Conservation (phyloP, 163 green algal species). For the Scenedesmus sp. region DNA sequence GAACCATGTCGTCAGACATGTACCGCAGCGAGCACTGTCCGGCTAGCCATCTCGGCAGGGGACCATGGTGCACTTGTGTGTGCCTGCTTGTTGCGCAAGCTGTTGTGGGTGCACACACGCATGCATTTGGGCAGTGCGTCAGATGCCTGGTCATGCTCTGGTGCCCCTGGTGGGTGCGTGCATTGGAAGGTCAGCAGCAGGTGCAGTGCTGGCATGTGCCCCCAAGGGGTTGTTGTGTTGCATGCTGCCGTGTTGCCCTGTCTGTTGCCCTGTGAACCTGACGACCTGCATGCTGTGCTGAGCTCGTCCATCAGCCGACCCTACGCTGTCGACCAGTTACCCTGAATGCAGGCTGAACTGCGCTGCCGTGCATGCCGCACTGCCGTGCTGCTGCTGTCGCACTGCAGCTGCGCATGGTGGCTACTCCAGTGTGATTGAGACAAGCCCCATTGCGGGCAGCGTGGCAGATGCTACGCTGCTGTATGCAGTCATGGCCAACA, state of each 20-base stretch:
- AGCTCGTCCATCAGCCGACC: no score
- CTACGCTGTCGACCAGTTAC: no score
- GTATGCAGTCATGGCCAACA: constrained; percentile 66
- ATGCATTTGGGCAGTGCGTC: no score
- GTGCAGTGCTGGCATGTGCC: not conserved
- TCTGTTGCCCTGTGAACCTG: no score
- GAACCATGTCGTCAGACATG: no score
- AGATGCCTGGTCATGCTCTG: no score
- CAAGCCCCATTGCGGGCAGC: constrained; percentile 63
- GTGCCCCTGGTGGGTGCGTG: no score
- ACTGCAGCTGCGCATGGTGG: constrained; percentile 39
- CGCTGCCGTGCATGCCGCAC: not conserved
- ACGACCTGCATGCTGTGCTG: no score
- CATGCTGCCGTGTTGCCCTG: not conserved
- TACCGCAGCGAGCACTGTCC: no score
- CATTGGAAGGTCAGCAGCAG: not conserved
- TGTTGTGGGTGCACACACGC: not conserved
- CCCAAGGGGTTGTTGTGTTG: no score
- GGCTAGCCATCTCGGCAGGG: no score
- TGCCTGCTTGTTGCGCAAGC: constrained; percentile 1
- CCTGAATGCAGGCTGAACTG: no score
- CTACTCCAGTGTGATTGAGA: constrained; percentile 53
- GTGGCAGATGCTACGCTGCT: constrained; percentile 70
- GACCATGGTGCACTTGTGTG: not conserved
- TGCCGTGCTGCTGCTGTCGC: not conserved